These are phyloP conservation scores for Gossypium schwendimanii DNA, from an alignment of 441 rosid species.

Conservation along the genomic window DNA sequence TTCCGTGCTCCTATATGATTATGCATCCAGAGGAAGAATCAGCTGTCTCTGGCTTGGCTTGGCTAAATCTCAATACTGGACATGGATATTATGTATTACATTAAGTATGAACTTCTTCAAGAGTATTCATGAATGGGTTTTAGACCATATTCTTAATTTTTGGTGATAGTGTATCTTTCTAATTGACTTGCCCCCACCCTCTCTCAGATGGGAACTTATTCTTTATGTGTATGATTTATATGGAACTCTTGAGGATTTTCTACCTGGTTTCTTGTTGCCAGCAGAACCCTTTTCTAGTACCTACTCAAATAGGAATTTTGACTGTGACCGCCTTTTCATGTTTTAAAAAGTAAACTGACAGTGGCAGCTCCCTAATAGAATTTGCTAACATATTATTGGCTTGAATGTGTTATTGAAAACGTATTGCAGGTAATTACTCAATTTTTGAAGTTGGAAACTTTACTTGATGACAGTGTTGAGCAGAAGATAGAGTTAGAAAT, in stretches of 20 bases:
- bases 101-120: not conserved
- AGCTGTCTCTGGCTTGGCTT: not conserved
- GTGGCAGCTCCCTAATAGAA: not conserved
- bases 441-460: conserved; percentile 71
- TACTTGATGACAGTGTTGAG: conserved; percentile 78
- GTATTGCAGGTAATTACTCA: conserved; percentile 75
- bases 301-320: not conserved
- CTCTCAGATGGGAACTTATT: not conserved
- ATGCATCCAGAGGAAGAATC: not conserved
- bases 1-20: not conserved
- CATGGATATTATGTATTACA: not conserved
- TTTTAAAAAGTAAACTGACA: not conserved
- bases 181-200: not conserved
- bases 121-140: not conserved
- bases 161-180: not conserved
- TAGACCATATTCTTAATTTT: not conserved
- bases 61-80: not conserved
- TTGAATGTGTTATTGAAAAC: conserved; percentile 20
- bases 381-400: conserved; percentile 2
- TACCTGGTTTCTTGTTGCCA: not conserved
- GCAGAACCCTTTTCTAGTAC: not conserved
- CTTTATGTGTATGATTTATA: not conserved
- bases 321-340: not conserved
- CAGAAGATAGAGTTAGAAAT: conserved; percentile 59
- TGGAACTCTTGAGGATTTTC: not conserved